phyloP scores from a whole-genome alignment of 257 asterid genomes.

The Misopates orontium region DNA sequence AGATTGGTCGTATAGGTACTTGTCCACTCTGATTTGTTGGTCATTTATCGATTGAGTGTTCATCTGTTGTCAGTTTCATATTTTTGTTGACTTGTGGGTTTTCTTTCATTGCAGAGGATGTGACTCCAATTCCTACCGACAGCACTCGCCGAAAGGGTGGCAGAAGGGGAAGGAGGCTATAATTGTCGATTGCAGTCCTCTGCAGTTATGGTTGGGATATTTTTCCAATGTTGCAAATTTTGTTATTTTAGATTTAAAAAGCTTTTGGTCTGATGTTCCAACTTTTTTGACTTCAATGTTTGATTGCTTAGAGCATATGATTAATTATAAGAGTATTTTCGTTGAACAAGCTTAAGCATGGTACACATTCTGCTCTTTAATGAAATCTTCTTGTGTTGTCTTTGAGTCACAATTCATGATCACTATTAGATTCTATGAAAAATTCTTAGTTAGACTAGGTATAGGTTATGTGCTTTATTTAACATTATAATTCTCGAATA shows the following conservation, averaged over 20 bases:
- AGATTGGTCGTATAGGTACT: slow-evolving; percentile 88
- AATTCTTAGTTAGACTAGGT: too few relatives aligned
- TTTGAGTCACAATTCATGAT: too few relatives aligned
- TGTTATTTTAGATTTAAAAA: slow-evolving; percentile 19
- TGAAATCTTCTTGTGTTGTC: too few relatives aligned
- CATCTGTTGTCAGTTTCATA: background rate
- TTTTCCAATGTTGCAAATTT: slow-evolving; percentile 9
- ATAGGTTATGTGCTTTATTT: too few relatives aligned
- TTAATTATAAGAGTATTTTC: too few relatives aligned
- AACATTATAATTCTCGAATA: too few relatives aligned
- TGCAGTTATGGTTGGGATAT: slow-evolving; percentile 4
- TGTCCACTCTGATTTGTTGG: background rate
- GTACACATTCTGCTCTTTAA: too few relatives aligned
- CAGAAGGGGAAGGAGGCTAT: slow-evolving; percentile 85
- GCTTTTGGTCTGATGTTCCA: background rate
- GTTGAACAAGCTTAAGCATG: too few relatives aligned
- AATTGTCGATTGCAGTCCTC: slow-evolving; percentile 9
- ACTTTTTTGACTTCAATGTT: too few relatives aligned
- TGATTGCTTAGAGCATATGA: too few relatives aligned
- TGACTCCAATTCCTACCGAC: slow-evolving; percentile 88
- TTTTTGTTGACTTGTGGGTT: background rate
- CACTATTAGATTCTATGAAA: too few relatives aligned
- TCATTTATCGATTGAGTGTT: background rate
- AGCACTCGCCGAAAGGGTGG: slow-evolving; percentile 92
- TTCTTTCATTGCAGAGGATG: slow-evolving; percentile 60